phyloP scores from a whole-genome alignment of 148 eudicot genomes.

The Fagopyrum homotropicum region DNA sequence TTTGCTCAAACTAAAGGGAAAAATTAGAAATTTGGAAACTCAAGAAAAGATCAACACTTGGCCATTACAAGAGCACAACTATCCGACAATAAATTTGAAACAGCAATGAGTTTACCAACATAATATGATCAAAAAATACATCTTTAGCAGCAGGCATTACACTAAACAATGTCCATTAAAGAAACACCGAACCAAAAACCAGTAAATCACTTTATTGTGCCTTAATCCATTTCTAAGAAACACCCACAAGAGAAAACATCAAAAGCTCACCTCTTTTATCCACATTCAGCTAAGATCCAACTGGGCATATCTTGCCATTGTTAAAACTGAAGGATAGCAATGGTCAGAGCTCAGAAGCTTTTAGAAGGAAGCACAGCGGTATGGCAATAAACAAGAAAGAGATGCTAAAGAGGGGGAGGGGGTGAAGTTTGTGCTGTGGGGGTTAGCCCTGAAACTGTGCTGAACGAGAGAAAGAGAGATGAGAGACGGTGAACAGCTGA shows the following conservation, averaged over 20 bases:
- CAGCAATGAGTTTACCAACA: constrained; percentile 5
- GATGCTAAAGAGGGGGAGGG: constrained; percentile 25
- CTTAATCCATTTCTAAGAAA: constrained; percentile 23
- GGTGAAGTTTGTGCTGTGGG: constrained; percentile 12
- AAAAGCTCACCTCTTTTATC: constrained; percentile 1
- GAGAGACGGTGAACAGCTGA: constrained; percentile 45
- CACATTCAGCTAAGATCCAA: constrained; percentile 4
- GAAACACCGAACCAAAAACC: constrained; percentile 33
- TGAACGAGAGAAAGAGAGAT: constrained; percentile 15
- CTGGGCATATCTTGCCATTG: constrained; percentile 4
- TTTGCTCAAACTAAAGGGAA: constrained; percentile 1
- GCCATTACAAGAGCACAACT: constrained; percentile 5
- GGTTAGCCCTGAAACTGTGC: background rate
- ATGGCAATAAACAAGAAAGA: constrained; percentile 19
- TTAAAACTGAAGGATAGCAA: background rate
- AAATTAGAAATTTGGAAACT: background rate
- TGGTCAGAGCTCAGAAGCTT: background rate
- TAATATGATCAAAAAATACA: constrained; percentile 15
- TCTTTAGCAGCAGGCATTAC: constrained; percentile 19
- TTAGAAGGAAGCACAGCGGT: background rate
- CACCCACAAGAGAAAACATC: background rate
- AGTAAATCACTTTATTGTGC: constrained; percentile 33
- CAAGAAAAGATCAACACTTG: background rate
- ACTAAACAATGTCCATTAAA: constrained; percentile 35
- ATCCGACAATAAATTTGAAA: background rate